Conservation (phyloP, 192 early-diverging fungal genomes). For the Backusella circina region DNA sequence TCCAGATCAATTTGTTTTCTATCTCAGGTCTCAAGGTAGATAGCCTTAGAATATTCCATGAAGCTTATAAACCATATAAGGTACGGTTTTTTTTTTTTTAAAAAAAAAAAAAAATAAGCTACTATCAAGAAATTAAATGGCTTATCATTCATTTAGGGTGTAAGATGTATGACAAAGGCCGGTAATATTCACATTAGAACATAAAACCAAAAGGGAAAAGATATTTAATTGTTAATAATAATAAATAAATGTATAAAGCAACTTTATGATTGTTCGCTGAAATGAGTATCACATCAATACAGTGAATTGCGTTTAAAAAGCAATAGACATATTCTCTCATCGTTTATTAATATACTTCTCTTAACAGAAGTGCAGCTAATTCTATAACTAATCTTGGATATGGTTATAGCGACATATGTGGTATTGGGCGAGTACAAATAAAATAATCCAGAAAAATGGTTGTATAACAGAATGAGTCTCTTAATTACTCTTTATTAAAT, state of each 20-base stretch:
- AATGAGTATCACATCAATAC: background rate
- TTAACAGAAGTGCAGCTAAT: background rate
- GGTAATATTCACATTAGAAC: conserved; percentile 60
- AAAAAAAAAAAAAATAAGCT: background rate
- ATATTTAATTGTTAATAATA: background rate
- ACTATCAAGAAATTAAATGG: background rate
- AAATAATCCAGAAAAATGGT: too few species aligned
- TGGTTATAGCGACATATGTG: too few species aligned
- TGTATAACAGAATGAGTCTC: too few species aligned
- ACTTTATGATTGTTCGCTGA: background rate
- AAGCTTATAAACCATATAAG: conserved; percentile 79
- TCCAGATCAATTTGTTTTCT: conserved; percentile 66
- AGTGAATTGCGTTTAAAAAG: too few species aligned
- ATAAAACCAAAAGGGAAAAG: conserved; percentile 15
- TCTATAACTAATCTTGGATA: too few species aligned
- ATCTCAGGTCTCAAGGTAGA: conserved; percentile 73
- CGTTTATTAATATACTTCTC: background rate
- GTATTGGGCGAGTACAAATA: too few species aligned
- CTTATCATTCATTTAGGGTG: conserved; percentile 33
- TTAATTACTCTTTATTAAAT: too few species aligned
- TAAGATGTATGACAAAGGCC: conserved; percentile 56
- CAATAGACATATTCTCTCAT: too few species aligned
- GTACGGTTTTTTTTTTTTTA: conserved; percentile 24
- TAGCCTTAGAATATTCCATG: conserved; percentile 63
- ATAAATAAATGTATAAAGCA: background rate